Evolutionary conservation across 2,329 filamentous ascomycete species (phyloP).

Genomic region (Passalora sequoiae): DNA sequence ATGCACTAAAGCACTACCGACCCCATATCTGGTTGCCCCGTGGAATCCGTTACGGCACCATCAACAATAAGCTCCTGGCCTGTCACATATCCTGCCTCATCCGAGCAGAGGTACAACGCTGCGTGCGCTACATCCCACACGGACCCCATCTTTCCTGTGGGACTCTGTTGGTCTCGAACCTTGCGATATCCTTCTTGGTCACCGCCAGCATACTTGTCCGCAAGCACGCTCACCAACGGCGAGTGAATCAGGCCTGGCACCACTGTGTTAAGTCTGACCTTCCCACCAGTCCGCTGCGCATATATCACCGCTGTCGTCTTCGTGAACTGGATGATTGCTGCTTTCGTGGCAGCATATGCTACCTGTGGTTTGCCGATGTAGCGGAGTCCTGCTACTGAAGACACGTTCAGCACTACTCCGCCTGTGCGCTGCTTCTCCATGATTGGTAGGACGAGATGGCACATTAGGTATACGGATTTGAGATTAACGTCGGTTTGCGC

Average conservation of each 20-base stretch:
- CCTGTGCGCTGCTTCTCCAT: constrained; percentile 48
- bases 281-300: constrained; percentile 35
- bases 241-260: constrained; percentile 56
- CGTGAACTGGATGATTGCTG: constrained; percentile 69
- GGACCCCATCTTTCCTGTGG: constrained; percentile 55
- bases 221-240: constrained; percentile 45
- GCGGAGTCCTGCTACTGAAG: constrained; percentile 49
- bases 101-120: constrained; percentile 53
- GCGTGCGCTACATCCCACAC: constrained; percentile 57
- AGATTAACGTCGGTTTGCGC: constrained; percentile 52
- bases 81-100: constrained; percentile 57
- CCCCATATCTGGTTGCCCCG: constrained; percentile 20
- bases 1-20: no score
- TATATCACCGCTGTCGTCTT: constrained; percentile 67
- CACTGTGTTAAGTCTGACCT: constrained; percentile 51
- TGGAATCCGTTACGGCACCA: constrained; percentile 24
- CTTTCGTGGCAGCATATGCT: constrained; percentile 65
- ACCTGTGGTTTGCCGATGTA: constrained; percentile 52
- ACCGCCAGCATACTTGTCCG: constrained; percentile 42
- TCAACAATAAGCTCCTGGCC: constrained; percentile 47
- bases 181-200: constrained; percentile 48
- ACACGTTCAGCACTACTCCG: constrained; percentile 35
- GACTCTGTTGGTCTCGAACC: constrained; percentile 53
- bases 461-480: constrained; percentile 52
- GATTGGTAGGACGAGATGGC: constrained; percentile 50